Evolutionary conservation across 1,139 yeast species (phyloP).

Genomic region (Candida sanyaensis): DNA sequence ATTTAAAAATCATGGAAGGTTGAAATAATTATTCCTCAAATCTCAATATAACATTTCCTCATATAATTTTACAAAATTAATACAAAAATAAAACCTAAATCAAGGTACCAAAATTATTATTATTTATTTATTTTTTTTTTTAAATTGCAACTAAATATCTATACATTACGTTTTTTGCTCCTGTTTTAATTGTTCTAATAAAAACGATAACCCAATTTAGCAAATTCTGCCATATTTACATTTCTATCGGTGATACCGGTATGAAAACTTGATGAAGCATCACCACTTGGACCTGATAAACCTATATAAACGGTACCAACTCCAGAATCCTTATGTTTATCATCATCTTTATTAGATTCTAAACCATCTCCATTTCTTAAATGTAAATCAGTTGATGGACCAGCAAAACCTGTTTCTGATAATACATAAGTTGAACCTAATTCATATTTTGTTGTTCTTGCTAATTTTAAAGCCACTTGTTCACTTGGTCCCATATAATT

Average conservation of each 20-base stretch:
- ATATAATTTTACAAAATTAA: not conserved
- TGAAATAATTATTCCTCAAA: not conserved
- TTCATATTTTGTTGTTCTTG: conserved; percentile 77
- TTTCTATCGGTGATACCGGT: conserved; percentile 57
- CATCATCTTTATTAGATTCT: conserved; percentile 16
- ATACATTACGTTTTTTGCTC: not conserved
- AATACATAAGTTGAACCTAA: conserved; percentile 80
- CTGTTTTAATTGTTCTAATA: conserved; percentile 41
- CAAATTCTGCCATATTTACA: conserved; percentile 73
- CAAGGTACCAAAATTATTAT: not conserved
- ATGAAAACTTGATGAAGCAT: conserved; percentile 46
- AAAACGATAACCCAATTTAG: conserved; percentile 64
- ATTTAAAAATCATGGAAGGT: not conserved
- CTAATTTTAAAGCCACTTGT: conserved; percentile 71
- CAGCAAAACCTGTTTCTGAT: conserved; percentile 88
- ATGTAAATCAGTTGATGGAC: conserved; percentile 59
- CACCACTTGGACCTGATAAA: conserved; percentile 66
- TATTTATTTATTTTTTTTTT: too few relatives aligned
- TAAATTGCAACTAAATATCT: not conserved
- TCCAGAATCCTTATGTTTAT: conserved; percentile 16
- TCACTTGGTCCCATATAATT: conserved; percentile 82
- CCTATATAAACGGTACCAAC: conserved; percentile 77
- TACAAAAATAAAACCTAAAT: not conserved
- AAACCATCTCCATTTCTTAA: conserved; percentile 21
- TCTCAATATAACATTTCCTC: not conserved